Evolutionary conservation across 805 yeast genomes (phyloP).

Genomic region (Pichia gijzeniarum): DNA sequence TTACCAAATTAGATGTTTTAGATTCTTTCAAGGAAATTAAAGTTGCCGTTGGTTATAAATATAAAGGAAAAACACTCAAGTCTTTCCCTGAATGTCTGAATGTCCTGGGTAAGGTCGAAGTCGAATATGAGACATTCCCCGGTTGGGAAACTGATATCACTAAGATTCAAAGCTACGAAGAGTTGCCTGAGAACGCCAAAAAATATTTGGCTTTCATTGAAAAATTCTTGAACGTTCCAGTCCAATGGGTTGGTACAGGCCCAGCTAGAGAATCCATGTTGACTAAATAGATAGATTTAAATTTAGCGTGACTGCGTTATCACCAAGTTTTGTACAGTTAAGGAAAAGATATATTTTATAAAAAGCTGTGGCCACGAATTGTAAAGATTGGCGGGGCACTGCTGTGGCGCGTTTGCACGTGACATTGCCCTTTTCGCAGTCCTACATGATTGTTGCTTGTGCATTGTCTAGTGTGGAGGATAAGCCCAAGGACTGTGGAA

Average conservation of each 20-base stretch:
- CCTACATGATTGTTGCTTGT: too few relatives aligned
- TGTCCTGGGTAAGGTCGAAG: slow-evolving; percentile 82
- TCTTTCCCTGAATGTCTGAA: slow-evolving; percentile 91
- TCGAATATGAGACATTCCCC: slow-evolving; percentile 82
- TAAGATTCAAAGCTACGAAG: slow-evolving; percentile 57
- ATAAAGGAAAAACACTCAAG: slow-evolving; percentile 67
- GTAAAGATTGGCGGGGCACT: too few relatives aligned
- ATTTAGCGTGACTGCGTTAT: not conserved
- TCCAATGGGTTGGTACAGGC: slow-evolving; percentile 98
- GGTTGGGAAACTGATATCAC: slow-evolving; percentile 93
- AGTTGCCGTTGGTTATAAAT: slow-evolving; percentile 78
- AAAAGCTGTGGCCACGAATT: too few relatives aligned
- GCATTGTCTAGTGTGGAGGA: too few relatives aligned
- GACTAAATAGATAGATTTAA: slow-evolving; percentile 37
- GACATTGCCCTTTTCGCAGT: too few relatives aligned
- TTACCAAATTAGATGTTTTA: slow-evolving; percentile 92
- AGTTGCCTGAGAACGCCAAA: slow-evolving; percentile 84
- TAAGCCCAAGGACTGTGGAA: too few relatives aligned
- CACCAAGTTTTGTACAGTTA: too few relatives aligned
- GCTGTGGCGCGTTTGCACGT: too few relatives aligned
- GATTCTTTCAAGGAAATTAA: slow-evolving; percentile 84
- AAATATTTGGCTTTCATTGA: slow-evolving; percentile 81
- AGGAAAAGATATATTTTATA: too few relatives aligned
- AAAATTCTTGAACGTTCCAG: slow-evolving; percentile 73
- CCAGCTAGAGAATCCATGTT: slow-evolving; percentile 95